Base-by-base conservation (phyloP, 768 basidiomycete genomes). In the Exidia glandulosa region DNA sequence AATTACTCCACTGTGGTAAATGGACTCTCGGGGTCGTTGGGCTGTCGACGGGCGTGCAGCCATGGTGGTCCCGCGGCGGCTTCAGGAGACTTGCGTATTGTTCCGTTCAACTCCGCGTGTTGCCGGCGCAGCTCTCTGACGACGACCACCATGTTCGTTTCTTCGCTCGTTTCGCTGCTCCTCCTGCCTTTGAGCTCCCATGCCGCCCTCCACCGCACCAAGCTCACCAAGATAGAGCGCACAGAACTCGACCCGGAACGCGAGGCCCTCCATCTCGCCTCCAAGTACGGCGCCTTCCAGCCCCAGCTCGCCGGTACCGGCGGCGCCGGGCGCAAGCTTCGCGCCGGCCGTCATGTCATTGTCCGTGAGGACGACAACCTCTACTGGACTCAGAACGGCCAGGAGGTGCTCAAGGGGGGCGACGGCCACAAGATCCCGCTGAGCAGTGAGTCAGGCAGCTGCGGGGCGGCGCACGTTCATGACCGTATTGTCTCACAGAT, bases 351-450 rank as follows among this genome's bases (percentile, higher is more conserved):
- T 36, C 73, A 75, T 29, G 67, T 68, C 34, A 63, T 72, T 56
- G 71, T 78, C 56, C 78, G 75, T 45, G 69, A 69, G 45, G 69
- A 68, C 56, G 84, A 90, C 47, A 80, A 80, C 36, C 78, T 90
- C 56, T 84, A 80, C 73, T 93, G 90, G 88, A 88, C 86, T 1
- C 91, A 94, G 72, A 66, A 69, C 52, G 32, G 57, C 16, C 74
- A 75, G 57, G 84, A 87, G 47, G 78, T 85, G 56, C 66, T 81
- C 48, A 58, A 71, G 61, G 66, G 73, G 61, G 81, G 85, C 57
- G 88, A 84, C 59, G 93, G 91, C 36, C 95, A 98, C 71, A 73
- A 75, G 37, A 89, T 97, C 57, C 95, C 96, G 63, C 79, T 99
- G 50, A 86, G 79, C 68, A 96, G 95, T 95, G 67, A 63, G 90